Conservation (phyloP, 208 protist genomes). For the Trypanosoma lewisi region DNA sequence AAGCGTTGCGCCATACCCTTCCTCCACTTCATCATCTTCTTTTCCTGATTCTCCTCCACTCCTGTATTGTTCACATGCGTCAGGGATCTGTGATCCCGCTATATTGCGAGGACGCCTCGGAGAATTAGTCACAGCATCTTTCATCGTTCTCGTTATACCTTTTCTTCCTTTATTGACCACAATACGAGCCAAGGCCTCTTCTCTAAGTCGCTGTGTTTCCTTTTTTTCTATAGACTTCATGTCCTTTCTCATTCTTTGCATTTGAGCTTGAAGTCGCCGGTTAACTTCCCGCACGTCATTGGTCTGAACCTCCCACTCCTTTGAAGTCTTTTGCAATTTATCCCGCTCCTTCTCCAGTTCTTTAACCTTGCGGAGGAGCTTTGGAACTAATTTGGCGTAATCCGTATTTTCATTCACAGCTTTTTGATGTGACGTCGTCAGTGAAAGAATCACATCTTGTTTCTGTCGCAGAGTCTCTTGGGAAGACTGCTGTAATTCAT, state of each 20-base stretch:
- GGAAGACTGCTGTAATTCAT: slow-evolving; percentile 19
- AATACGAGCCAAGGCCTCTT: slow-evolving; percentile 18
- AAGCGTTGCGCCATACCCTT: slow-evolving; percentile 5
- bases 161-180: neutral
- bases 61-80: neutral
- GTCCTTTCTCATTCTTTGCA: slow-evolving; percentile 17
- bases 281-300: slow-evolving; percentile 5
- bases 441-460: slow-evolving; percentile 21
- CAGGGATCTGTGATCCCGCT: neutral
- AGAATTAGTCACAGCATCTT: neutral
- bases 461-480: slow-evolving; percentile 33
- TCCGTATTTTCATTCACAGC: slow-evolving; percentile 36
- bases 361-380: slow-evolving; percentile 39
- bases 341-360: slow-evolving; percentile 36
- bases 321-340: slow-evolving; percentile 26
- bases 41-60: neutral
- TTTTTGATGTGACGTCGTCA: slow-evolving; percentile 26
- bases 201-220: slow-evolving; percentile 23
- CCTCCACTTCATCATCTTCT: too few species aligned
- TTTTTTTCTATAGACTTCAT: neutral
- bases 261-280: slow-evolving; percentile 8
- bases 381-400: slow-evolving; percentile 43
- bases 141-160: neutral
- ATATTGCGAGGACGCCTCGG: neutral
- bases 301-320: slow-evolving; percentile 3